Conservation (phyloP, 2,329 filamentous ascomycete species). For the Kalaharituber pfeilii region DNA sequence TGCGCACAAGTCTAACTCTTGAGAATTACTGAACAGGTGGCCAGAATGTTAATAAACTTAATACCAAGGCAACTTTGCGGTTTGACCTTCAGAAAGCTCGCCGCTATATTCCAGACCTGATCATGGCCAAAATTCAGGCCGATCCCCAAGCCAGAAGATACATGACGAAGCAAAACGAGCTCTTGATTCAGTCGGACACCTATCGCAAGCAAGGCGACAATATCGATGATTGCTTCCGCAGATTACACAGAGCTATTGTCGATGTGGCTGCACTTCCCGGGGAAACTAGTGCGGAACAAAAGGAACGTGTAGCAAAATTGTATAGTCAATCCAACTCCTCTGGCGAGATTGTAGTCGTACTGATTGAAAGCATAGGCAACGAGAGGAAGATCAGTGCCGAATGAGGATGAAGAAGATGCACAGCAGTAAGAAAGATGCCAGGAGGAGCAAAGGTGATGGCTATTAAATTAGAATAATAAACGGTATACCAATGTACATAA, state of each 20-base stretch:
- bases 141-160: conserved; percentile 3
- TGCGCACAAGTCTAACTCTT: too few species aligned
- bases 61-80: conserved; percentile 18
- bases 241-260: conserved; percentile 11
- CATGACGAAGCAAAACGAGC: conserved; percentile 15
- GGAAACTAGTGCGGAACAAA: conserved; percentile 13
- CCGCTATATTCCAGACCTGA: conserved; percentile 9
- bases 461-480: conserved; percentile 1
- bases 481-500: background rate
- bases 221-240: conserved; percentile 12
- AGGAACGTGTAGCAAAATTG: conserved; percentile 15
- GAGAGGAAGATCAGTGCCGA: background rate
- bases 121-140: background rate
- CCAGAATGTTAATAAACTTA: conserved; percentile 20
- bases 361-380: conserved; percentile 4
- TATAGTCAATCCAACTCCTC: too few species aligned
- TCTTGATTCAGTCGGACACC: conserved; percentile 17
- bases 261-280: conserved; percentile 11
- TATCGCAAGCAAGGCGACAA: conserved; percentile 15
- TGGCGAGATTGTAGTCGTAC: too few species aligned
- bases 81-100: conserved; percentile 9
- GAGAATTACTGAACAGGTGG: conserved; percentile 14
- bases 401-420: conserved; percentile 6
- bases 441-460: conserved; percentile 4
- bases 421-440: conserved; percentile 6